phyloP scores from a whole-genome alignment of 2,329 filamentous ascomycete genomes.

The Penicillium sp. region DNA sequence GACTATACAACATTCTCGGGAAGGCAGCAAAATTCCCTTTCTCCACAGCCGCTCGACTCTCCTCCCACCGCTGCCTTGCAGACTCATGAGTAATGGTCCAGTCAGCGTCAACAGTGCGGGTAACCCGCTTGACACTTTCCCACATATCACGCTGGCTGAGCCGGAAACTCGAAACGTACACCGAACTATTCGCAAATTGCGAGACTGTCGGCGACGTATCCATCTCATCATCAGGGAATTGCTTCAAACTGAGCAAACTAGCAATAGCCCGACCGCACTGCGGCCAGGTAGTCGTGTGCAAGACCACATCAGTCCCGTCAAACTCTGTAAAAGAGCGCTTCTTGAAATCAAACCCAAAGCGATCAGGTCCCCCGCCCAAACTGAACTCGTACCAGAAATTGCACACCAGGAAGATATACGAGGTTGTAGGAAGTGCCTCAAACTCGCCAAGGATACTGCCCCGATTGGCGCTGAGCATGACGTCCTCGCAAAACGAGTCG shows the following conservation, averaged over 20 bases:
- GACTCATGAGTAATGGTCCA: not conserved
- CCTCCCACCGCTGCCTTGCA: not conserved
- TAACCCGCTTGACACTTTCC: not conserved
- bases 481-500: not conserved
- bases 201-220: not conserved
- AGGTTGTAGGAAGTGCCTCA: not conserved
- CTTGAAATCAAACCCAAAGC: conserved; percentile 9
- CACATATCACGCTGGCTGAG: not conserved
- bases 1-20: not conserved
- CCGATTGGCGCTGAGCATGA: not conserved
- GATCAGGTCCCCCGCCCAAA: not conserved
- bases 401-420: conserved; percentile 5
- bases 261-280: not conserved
- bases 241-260: not conserved
- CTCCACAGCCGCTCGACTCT: not conserved
- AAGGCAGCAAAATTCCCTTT: not conserved
- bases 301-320: not conserved
- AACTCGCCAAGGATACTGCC: not conserved
- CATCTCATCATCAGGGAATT: not conserved
- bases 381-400: conserved; percentile 13
- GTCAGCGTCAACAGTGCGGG: not conserved
- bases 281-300: not conserved
- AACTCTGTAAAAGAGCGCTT: not conserved
- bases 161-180: not conserved
- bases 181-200: not conserved